Percentiles rank a stretch among this genome's conserved stretches.
These are phyloP conservation scores for Sporothrix mexicana DNA, from an alignment of 2,329 filamentous ascomycete species.

Conservation along the genomic window DNA sequence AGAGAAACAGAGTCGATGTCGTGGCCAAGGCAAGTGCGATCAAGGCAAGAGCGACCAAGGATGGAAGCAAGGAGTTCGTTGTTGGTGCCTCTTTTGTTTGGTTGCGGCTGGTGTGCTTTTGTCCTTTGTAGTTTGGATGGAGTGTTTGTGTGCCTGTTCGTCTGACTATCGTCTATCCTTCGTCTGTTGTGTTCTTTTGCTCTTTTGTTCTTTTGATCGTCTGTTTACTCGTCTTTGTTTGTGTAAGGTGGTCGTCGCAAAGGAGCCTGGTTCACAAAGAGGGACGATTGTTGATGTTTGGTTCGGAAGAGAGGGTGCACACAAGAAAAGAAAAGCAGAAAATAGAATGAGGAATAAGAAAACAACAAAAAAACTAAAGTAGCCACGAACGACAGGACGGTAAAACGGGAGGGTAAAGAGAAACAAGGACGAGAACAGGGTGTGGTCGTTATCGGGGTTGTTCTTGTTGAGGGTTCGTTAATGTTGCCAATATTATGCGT, in stretches of 20 bases:
- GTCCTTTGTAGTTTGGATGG: conserved; percentile 8
- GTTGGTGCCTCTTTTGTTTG: conserved; percentile 1
- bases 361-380: neutral
- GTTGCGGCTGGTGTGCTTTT: neutral
- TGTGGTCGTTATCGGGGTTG: neutral
- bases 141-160: neutral
- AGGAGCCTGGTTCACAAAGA: neutral
- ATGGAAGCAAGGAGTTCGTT: neutral
- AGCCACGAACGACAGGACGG: conserved; percentile 2
- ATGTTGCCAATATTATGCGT: neutral
- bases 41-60: neutral
- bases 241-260: neutral
- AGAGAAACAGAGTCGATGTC: neutral
- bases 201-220: too few relatives aligned
- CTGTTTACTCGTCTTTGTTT: too few relatives aligned
- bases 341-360: conserved; percentile 9
- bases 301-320: neutral
- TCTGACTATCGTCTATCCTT: neutral
- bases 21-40: too few relatives aligned
- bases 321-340: neutral
- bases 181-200: too few relatives aligned
- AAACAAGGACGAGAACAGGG: neutral
- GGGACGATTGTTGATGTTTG: neutral
- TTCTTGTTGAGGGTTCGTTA: too few relatives aligned
- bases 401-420: neutral